phyloP scores from a whole-genome alignment of 2,329 filamentous ascomycete species.

The Aschersonia sp. region DNA sequence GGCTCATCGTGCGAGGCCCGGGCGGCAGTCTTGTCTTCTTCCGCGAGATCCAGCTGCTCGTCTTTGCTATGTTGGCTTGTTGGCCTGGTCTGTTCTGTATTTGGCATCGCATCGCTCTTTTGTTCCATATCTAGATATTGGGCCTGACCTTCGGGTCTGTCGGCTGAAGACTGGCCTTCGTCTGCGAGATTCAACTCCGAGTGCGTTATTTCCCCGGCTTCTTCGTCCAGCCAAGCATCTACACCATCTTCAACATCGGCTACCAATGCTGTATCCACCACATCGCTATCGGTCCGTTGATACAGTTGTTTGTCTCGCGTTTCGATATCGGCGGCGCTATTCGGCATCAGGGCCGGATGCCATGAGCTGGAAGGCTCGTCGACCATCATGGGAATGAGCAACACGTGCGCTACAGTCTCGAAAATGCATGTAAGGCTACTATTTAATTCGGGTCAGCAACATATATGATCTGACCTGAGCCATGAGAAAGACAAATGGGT shows the following conservation, averaged over 20 bases:
- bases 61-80: background rate
- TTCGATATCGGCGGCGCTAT: conserved; percentile 6
- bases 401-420: background rate
- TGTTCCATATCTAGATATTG: background rate
- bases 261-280: background rate
- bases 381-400: conserved; percentile 17
- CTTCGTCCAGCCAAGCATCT: conserved; percentile 9
- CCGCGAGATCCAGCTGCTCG: conserved; percentile 2
- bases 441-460: too few relatives aligned
- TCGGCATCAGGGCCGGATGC: conserved; percentile 27
- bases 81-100: background rate
- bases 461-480: too few relatives aligned
- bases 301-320: background rate
- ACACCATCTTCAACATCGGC: conserved; percentile 8
- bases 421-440: too few relatives aligned
- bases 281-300: background rate
- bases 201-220: conserved; percentile 1
- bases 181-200: background rate
- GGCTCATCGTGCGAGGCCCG: conserved; percentile 11
- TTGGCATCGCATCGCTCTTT: background rate
- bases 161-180: background rate
- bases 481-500: too few relatives aligned
- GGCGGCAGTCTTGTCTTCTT: conserved; percentile 10
- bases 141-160: too few relatives aligned
- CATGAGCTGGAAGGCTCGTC: conserved; percentile 21